Evolutionary conservation across 2,329 filamentous ascomycete species (phyloP), one percentile per base, ranked within the genome.

Genomic region (Escovopsis sp.): DNA sequence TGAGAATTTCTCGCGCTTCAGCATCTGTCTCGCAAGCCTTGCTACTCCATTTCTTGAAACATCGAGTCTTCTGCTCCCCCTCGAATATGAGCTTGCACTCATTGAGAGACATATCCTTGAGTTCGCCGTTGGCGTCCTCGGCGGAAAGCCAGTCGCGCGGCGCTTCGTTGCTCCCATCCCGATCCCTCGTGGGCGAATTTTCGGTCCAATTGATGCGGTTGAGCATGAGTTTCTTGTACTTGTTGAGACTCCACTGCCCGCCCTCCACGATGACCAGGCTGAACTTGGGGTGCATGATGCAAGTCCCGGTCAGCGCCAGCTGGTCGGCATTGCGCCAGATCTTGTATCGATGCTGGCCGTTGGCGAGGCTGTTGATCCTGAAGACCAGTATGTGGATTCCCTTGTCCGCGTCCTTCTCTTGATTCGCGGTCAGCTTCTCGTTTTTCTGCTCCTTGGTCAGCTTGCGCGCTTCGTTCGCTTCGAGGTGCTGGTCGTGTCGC

Each of bases 141-240:
- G 83, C 76, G 40, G 78, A 72, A 33, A 94, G 65, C 85, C 86
- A 94, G 31, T 77, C 66, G 14, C 76, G 74, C 32, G 76, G 66
- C 2, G 71, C 69, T 39, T 71, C 72, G 38, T 69, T 65, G 38
- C 76, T 77, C 27, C 66, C 68, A 40, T 76, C 67, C 34, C 66
- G 68, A 29, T 74, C 61, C 27, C 68, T 67, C 0, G 86, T 78
- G 3, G 76, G 76, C 0, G 74, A 70, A 47, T 93, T 94, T 53
- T 96, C 87, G 3, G 80, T 81, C 90, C 92, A 98, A 55, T 93
- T 80, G 50, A 96, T 86, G 33, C 90, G 85, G 46, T 88, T 79
- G 30, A 92, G 66, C 83, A 98, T 87, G 21, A 98, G 68, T 55
- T 94, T 94, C 55, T 81, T 85, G 65, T 88, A 96, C 42, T 79